phyloP scores from a whole-genome alignment of 768 basidiomycete species.

The Leccinum imitatum region DNA sequence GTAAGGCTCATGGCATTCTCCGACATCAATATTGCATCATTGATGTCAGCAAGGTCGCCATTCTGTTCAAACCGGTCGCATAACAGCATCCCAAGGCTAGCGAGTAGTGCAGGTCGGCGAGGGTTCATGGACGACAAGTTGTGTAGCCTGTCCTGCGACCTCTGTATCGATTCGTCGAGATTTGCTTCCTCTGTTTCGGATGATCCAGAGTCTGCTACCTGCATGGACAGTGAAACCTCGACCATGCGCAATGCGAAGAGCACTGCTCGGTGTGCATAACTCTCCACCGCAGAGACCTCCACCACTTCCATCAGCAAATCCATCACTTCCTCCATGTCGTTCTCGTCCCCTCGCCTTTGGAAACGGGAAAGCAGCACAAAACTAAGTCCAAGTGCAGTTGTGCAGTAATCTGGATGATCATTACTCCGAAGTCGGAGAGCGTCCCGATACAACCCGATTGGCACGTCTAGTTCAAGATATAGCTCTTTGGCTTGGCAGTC shows the following conservation, averaged over 20 bases:
- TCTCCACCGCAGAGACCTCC: not conserved
- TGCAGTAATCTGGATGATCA: not conserved
- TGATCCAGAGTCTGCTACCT: not conserved
- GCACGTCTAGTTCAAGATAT: not conserved
- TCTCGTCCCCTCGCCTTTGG: not conserved
- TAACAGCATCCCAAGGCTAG: not conserved
- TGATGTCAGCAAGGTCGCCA: not conserved
- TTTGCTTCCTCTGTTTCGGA: not conserved
- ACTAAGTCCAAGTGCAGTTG: not conserved
- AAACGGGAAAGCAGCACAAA: not conserved
- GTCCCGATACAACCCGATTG: not conserved
- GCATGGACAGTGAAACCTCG: not conserved
- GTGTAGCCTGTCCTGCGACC: not conserved
- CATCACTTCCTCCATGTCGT: not conserved
- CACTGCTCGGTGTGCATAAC: not conserved
- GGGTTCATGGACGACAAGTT: not conserved
- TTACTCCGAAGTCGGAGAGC: not conserved
- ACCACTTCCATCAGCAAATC: not conserved
- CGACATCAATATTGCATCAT: not conserved
- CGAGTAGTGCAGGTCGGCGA: not conserved
- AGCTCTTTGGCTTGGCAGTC: not conserved
- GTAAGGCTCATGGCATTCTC: not conserved
- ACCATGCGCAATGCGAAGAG: not conserved
- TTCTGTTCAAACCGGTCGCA: not conserved
- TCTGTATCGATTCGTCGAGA: not conserved